A percentile compares a stretch with the other conserved stretches of the same genome.
Evolutionary conservation across 1,284 basidiomycete genomes (phyloP).

Genomic region (Violaceomyces palustris): DNA sequence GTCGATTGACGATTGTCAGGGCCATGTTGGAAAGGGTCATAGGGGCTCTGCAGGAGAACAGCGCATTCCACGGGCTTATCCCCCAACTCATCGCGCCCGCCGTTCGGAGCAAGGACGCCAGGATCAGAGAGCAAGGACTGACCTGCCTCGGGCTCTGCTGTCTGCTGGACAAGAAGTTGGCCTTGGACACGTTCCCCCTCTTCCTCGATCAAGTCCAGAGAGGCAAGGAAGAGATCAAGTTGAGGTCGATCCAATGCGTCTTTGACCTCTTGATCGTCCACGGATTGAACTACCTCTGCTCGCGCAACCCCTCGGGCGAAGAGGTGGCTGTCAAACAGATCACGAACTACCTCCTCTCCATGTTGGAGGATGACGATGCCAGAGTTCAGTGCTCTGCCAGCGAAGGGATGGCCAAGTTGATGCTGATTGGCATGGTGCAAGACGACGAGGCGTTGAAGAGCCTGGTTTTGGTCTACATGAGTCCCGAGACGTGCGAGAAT

Average conservation of each 20-base stretch:
- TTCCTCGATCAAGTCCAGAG: constrained; percentile 79
- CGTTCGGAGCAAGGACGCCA: constrained; percentile 77
- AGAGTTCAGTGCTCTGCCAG: constrained; percentile 71
- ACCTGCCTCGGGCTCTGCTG: constrained; percentile 82
- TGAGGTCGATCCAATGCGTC: constrained; percentile 76
- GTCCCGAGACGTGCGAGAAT: constrained; percentile 77
- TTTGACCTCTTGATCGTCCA: constrained; percentile 90
- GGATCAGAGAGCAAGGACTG: constrained; percentile 78
- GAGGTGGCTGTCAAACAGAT: constrained; percentile 41
- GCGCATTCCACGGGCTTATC: constrained; percentile 82
- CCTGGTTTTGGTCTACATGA: constrained; percentile 78
- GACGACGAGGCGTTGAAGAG: constrained; percentile 62
- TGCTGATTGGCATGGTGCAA: constrained; percentile 66
- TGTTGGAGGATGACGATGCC: constrained; percentile 64
- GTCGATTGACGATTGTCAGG: constrained; percentile 64
- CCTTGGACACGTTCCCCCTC: constrained; percentile 80
- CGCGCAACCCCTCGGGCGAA: constrained; percentile 42
- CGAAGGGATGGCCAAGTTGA: constrained; percentile 81
- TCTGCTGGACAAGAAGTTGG: constrained; percentile 84
- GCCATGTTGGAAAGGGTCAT: constrained; percentile 76
- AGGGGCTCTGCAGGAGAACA: constrained; percentile 79
- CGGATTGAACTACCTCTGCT: constrained; percentile 68
- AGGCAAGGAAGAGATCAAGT: constrained; percentile 71
- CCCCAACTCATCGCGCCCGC: constrained; percentile 85
- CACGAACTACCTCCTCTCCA: constrained; percentile 38